Evolutionary conservation across 139 green algal species (phyloP).

Genomic region (Chlorella sp.): DNA sequence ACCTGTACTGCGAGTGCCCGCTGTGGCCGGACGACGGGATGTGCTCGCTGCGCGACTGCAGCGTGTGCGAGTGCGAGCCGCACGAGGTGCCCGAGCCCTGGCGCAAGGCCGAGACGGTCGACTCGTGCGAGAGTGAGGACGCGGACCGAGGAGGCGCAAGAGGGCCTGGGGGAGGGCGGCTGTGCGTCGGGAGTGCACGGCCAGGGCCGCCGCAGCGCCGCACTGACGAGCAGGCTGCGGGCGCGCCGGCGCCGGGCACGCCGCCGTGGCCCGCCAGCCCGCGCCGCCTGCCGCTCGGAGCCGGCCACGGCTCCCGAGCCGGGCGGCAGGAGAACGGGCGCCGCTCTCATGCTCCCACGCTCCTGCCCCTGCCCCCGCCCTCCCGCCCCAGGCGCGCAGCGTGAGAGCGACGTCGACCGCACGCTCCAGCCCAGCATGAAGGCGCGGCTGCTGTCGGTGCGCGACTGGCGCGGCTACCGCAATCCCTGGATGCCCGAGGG

Average conservation of each 20-base stretch:
- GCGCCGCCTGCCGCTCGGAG: too few species aligned
- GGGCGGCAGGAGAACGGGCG: too few species aligned
- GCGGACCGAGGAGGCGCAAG: too few species aligned
- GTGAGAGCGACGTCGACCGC: constrained; percentile 56
- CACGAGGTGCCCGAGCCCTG: constrained; percentile 80
- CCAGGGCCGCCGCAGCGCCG: too few species aligned
- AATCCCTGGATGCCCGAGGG: constrained; percentile 94
- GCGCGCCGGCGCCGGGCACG: too few species aligned
- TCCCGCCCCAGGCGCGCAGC: constrained; percentile 8
- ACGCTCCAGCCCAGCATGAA: constrained; percentile 43
- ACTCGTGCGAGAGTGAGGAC: constrained; percentile 36
- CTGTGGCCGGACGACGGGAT: constrained; percentile 96
- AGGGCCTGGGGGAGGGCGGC: neutral
- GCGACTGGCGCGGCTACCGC: constrained; percentile 80
- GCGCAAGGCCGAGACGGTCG: constrained; percentile 59
- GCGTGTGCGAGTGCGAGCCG: constrained; percentile 85
- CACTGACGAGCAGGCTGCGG: too few species aligned
- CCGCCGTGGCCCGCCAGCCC: too few species aligned
- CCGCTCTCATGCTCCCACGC: too few species aligned
- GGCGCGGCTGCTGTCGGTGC: constrained; percentile 46
- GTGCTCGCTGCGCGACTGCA: constrained; percentile 83
- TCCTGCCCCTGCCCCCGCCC: neutral
- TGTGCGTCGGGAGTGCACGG: neutral
- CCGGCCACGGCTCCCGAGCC: too few species aligned
- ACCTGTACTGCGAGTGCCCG: constrained; percentile 92